These are phyloP conservation scores for Cyclotella choctawhatcheeana DNA, from an alignment of 108 stramenopile genomes.

Conservation along the genomic window DNA sequence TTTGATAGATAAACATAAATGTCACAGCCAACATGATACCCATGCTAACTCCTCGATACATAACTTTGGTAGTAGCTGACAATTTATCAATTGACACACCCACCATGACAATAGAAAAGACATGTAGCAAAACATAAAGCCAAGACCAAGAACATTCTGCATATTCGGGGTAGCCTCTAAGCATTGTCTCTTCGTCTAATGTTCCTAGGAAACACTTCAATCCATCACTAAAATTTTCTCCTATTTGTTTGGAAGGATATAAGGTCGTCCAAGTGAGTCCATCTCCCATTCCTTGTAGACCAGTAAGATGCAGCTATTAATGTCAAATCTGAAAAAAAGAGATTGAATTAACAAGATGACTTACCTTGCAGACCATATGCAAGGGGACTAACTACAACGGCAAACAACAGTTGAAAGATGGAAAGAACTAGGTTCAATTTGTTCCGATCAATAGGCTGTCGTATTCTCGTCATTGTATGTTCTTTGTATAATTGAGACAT, in stretches of 20 bases:
- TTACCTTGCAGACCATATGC: too few species aligned
- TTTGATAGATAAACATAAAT: conserved; percentile 74
- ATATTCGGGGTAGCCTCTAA: conserved; percentile 62
- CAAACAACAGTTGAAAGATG: conserved; percentile 76
- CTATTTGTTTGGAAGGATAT: conserved; percentile 72
- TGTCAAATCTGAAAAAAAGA: too few species aligned
- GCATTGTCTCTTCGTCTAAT: conserved; percentile 59
- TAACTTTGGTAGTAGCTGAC: conserved; percentile 63
- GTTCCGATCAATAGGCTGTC: conserved; percentile 80
- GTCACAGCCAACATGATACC: conserved; percentile 78
- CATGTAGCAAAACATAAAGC: conserved; percentile 61
- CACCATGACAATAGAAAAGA: conserved; percentile 74
- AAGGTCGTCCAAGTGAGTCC: conserved; percentile 61
- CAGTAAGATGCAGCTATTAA: too few species aligned
- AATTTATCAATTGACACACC: conserved; percentile 85
- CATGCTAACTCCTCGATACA: conserved; percentile 84
- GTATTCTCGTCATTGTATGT: conserved; percentile 67
- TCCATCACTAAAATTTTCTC: conserved; percentile 74
- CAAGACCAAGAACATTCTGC: conserved; percentile 63
- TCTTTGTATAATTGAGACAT: conserved; percentile 88
- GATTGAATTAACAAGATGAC: too few species aligned
- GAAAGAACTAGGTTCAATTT: conserved; percentile 75
- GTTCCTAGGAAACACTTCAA: conserved; percentile 75
- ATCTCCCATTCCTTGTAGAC: conserved; percentile 76
- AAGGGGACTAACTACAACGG: conserved; percentile 79